These are phyloP conservation scores for Aspergillus novoparasiticus DNA, from an alignment of 2,329 filamentous ascomycete genomes.

Conservation along the genomic window DNA sequence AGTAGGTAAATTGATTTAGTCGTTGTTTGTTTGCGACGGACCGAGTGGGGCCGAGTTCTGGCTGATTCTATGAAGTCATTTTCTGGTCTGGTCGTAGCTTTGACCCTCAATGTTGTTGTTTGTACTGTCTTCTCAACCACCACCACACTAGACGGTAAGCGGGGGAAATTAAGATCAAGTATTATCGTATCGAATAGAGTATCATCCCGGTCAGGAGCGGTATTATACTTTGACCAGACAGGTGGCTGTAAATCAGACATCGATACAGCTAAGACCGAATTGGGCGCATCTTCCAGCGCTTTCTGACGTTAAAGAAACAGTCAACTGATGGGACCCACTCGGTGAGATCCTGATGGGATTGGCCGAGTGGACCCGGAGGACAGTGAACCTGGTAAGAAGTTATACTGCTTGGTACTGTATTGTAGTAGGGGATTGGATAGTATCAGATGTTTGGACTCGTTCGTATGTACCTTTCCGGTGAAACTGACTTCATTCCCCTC, in stretches of 20 bases:
- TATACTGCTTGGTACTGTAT: neutral
- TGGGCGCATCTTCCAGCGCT: neutral
- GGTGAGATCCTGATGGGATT: neutral
- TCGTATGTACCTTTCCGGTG: neutral
- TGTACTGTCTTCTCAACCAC: neutral
- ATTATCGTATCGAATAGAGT: too few relatives aligned
- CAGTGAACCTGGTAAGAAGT: constrained; percentile 1
- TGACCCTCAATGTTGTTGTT: neutral
- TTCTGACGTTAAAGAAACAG: neutral
- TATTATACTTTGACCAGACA: neutral
- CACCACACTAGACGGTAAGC: neutral
- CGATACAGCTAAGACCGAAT: neutral
- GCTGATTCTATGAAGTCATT: constrained; percentile 5
- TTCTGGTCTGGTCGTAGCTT: neutral
- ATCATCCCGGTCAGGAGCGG: neutral
- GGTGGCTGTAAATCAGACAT: too few relatives aligned
- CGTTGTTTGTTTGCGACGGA: neutral
- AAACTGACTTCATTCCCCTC: constrained; percentile 5
- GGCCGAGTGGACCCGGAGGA: neutral
- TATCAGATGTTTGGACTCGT: neutral
- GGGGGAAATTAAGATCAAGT: neutral
- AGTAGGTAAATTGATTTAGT: neutral
- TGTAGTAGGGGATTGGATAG: neutral
- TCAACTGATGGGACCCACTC: constrained; percentile 2
- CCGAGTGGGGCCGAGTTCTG: neutral